Evolutionary conservation across 306 rosid species (phyloP), one percentile per base, ranked within the genome.

Genomic region (Lathyrus sativus): DNA sequence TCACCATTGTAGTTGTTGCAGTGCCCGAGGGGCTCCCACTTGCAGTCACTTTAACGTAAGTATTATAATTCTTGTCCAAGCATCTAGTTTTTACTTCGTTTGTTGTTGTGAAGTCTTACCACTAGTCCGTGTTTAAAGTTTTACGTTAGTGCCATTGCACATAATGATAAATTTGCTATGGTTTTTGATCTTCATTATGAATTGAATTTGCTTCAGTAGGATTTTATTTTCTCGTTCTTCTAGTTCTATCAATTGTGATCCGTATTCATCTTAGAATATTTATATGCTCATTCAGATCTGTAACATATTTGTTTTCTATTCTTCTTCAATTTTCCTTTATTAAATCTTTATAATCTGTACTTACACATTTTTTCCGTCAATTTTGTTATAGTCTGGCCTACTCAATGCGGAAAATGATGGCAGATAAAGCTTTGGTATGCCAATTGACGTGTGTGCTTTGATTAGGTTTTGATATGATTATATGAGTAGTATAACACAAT

Each of bases 361-460:
- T 78, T 15, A 71, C 58, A 24, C 74, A 37, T 35, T 43, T 48
- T 14, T 46, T 58, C 38, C n/a, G 49, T 78, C 31, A 17, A 54
- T 22, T 15, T 19, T 80, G 63, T 53, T 65, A 49, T 80, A 95
- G 99, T 35, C 84, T 95, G 77, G 99, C 99, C 38, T 95, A 90
- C 81, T 95, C 97, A 0, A 90, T 95, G 99, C 84, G 99, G 62
- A 95, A 95, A 85, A 95, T 95, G 99, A 95, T 88, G 96, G 95
- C 88, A 42, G 99, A 95, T 87, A 95, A 90, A 80, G 99, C 99
- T 63, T 83, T 95, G 96, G 97, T 95, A 90, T 42, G 98, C 7
- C 28, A 43, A 41, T 72, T 74, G 68, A 42, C 76, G 54, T 71
- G 68, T 55, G 11, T 56, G 35, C 75, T 24, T 51, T 14, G 17